Percentiles rank a stretch among this genome's conserved stretches.
phyloP scores from a whole-genome alignment of 495 filamentous ascomycete genomes.

The Podospora australis region DNA sequence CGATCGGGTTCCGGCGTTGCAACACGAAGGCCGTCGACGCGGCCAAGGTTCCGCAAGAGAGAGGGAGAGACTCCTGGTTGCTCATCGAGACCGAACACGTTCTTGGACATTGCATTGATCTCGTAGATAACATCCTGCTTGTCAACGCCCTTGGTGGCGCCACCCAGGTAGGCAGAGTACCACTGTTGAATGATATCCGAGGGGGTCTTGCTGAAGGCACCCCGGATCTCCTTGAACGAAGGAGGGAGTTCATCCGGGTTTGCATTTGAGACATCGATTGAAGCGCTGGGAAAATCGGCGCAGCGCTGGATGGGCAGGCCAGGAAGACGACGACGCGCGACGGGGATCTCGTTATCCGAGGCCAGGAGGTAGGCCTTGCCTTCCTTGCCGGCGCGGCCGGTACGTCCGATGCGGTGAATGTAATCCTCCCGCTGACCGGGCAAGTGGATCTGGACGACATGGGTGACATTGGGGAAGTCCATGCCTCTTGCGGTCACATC shows the following conservation, averaged over 20 bases:
- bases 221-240: constrained; percentile 32
- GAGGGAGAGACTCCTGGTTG: constrained; percentile 46
- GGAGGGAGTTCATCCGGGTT: constrained; percentile 22
- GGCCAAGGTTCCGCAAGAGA: constrained; percentile 43
- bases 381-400: constrained; percentile 60
- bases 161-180: constrained; percentile 48
- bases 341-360: constrained; percentile 49
- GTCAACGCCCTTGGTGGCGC: constrained; percentile 29
- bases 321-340: constrained; percentile 44
- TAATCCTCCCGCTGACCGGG: constrained; percentile 72
- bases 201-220: constrained; percentile 27
- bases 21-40: constrained; percentile 39
- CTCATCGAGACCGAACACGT: constrained; percentile 55
- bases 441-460: constrained; percentile 79
- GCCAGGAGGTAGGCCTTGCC: constrained; percentile 79
- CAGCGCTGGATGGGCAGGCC: constrained; percentile 63
- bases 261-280: constrained; percentile 44
- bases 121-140: constrained; percentile 38
- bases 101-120: constrained; percentile 55
- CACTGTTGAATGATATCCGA: constrained; percentile 23
- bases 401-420: constrained; percentile 81
- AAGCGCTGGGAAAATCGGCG: constrained; percentile 29
- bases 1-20: neutral
- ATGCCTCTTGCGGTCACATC: constrained; percentile 95
- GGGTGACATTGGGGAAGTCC: constrained; percentile 91